Base-by-base conservation (phyloP, 768 basidiomycete genomes). In the Phaeolepiota aurea region DNA sequence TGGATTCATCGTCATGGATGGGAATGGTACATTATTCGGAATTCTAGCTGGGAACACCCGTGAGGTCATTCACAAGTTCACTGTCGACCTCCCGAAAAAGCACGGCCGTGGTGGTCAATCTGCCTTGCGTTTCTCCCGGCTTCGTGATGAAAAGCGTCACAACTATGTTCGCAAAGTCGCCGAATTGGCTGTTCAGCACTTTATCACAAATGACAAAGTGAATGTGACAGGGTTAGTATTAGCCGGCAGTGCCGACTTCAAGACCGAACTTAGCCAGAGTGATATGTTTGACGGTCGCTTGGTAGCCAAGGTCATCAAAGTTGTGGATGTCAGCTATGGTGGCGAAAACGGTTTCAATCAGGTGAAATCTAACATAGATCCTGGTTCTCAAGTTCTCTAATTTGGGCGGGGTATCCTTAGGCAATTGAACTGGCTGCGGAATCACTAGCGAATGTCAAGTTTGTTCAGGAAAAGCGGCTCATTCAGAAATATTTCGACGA, bases 71-170 rank as follows among this genome's bases (percentile, higher is more conserved):
- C 96, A 99, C 70, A 98, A 98, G 64, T 97, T 98, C 69, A 90
- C 90, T 14, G 96, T 99, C 58, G 96, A 98, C 64, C 76, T 98
- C 7, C 96, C 96, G 32, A 99, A 99, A 73, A 99, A 99, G 72
- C 96, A 98, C 62, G 94, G 94, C 48, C 92, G 96, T 73, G 96
- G 96, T 79, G 96, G 96, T 63, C 96, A 99, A 65, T 98, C 96
- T 41, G 96, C 96, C 18, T 77, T 98, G 32, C 96, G 96, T 86
- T 99, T 99, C 79, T 89, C 94, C 30, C 94, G 96, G 72, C 79
- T 99, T 37, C 87, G 96, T 56, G 96, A 97, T 62, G 96, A 99
- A 69, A 96, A 96, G 63, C 82, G 96, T 35, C 93, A 98, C 81
- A 99, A 98, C 66, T 99, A 99, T 61, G 94, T 99, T 38, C 87